These are phyloP conservation scores for Sisymbrium altissimum DNA, from an alignment of 345 rosid genomes.

Conservation along the genomic window DNA sequence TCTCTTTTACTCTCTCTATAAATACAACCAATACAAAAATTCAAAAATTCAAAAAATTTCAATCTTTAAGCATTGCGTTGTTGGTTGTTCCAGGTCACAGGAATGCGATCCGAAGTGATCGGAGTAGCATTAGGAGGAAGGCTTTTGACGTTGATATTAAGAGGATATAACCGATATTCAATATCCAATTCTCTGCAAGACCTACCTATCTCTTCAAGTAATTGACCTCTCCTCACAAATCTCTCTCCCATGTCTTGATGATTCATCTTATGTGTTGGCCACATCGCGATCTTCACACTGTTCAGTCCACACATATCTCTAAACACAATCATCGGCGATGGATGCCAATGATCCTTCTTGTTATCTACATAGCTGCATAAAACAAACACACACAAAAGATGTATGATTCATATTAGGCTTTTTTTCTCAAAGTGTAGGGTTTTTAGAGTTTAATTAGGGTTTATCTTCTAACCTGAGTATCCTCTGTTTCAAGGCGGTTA, in stretches of 20 bases:
- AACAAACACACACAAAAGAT: not conserved
- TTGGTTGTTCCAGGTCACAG: slow-evolving; percentile 36
- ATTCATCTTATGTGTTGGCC: slow-evolving; percentile 73
- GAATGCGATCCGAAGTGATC: slow-evolving; percentile 31
- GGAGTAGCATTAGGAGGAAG: slow-evolving; percentile 51
- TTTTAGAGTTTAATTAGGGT: not conserved
- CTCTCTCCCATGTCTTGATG: slow-evolving; percentile 80
- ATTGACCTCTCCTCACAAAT: slow-evolving; percentile 49
- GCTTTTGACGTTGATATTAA: slow-evolving; percentile 53
- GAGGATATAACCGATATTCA: slow-evolving; percentile 61
- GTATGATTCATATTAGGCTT: not conserved
- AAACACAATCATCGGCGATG: slow-evolving; percentile 52
- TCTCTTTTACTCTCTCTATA: slow-evolving; percentile 10
- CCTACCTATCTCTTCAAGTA: slow-evolving; percentile 72
- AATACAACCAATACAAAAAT: slow-evolving; percentile 1
- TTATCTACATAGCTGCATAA: slow-evolving; percentile 49
- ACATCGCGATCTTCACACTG: slow-evolving; percentile 56
- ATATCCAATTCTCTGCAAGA: slow-evolving; percentile 69
- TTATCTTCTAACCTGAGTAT: slow-evolving; percentile 44
- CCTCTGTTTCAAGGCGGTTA: slow-evolving; percentile 57
- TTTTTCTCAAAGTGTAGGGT: not conserved
- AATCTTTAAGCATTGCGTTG: slow-evolving; percentile 23
- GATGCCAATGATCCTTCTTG: slow-evolving; percentile 78
- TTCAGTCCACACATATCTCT: slow-evolving; percentile 62
- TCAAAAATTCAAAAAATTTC: not conserved